Evolutionary conservation across 495 filamentous ascomycete genomes (phyloP).

Genomic region (Cercophora samala): DNA sequence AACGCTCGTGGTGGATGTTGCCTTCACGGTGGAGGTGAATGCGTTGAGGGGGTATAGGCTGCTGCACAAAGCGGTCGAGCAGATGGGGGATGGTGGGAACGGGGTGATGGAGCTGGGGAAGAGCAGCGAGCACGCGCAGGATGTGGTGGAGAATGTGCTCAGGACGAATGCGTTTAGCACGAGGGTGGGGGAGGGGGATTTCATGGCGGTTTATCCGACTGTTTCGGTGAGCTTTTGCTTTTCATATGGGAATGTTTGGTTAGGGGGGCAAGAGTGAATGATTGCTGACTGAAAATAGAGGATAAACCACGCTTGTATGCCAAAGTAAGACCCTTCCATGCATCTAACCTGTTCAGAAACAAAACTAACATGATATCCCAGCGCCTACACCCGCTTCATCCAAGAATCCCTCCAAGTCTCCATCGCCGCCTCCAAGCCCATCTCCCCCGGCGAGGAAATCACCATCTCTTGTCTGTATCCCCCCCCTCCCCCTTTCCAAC

Average conservation of each 20-base stretch:
- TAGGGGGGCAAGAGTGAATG: neutral
- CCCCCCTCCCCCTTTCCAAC: neutral
- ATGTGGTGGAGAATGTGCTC: constrained; percentile 40
- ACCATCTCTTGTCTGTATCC: constrained; percentile 38
- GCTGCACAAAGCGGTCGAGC: constrained; percentile 35
- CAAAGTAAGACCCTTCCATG: constrained; percentile 34
- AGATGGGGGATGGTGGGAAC: constrained; percentile 33
- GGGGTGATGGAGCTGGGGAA: constrained; percentile 32
- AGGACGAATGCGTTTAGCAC: constrained; percentile 42
- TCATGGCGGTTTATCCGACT: constrained; percentile 39
- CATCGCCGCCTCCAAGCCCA: constrained; percentile 35
- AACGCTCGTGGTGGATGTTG: constrained; percentile 33
- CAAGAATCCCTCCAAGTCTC: constrained; percentile 32
- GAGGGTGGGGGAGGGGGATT: constrained; percentile 27
- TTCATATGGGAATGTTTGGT: neutral
- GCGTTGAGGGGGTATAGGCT: constrained; percentile 31
- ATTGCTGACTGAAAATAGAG: constrained; percentile 22
- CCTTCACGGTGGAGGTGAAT: constrained; percentile 32
- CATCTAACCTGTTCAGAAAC: neutral
- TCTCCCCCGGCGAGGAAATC: constrained; percentile 40
- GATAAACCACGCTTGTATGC: constrained; percentile 42
- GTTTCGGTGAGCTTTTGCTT: constrained; percentile 31
- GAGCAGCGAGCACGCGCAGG: constrained; percentile 31
- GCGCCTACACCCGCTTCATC: constrained; percentile 40
- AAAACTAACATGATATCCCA: neutral